Evolutionary conservation across 768 basidiomycete genomes (phyloP).

Genomic region (Termitomyces titanicus): DNA sequence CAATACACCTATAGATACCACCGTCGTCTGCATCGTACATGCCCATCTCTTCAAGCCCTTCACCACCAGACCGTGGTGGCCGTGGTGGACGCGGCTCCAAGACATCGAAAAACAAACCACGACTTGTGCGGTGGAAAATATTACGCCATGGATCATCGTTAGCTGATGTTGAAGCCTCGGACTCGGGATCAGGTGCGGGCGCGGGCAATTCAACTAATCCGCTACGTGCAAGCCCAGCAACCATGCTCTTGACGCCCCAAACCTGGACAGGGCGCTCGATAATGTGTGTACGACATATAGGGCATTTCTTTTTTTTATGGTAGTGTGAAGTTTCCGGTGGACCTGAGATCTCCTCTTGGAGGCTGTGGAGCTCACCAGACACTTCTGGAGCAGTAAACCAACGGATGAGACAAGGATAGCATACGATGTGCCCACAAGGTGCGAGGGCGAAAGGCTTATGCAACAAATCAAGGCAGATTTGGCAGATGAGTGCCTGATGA

Average conservation of each 20-base stretch:
- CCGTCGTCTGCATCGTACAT: constrained; percentile 74
- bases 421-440: constrained; percentile 74
- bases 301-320: constrained; percentile 65
- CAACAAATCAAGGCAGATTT: constrained; percentile 75
- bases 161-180: constrained; percentile 19
- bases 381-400: constrained; percentile 62
- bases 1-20: constrained; percentile 70
- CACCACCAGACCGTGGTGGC: constrained; percentile 19
- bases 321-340: constrained; percentile 32
- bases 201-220: constrained; percentile 39
- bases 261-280: constrained; percentile 64
- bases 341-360: constrained; percentile 35
- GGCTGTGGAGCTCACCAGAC: background rate
- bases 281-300: constrained; percentile 65
- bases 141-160: constrained; percentile 61
- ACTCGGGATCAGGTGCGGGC: constrained; percentile 14
- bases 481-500: constrained; percentile 67
- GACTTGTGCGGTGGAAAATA: constrained; percentile 44
- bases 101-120: constrained; percentile 14
- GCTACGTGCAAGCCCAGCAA: constrained; percentile 47
- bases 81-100: constrained; percentile 14
- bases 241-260: constrained; percentile 69
- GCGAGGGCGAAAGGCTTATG: constrained; percentile 70
- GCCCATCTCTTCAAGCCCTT: constrained; percentile 44
- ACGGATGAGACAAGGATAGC: constrained; percentile 65